These are phyloP conservation scores for Fraxinus angustifolia DNA, from an alignment of 305 asterid species.

Conservation along the genomic window DNA sequence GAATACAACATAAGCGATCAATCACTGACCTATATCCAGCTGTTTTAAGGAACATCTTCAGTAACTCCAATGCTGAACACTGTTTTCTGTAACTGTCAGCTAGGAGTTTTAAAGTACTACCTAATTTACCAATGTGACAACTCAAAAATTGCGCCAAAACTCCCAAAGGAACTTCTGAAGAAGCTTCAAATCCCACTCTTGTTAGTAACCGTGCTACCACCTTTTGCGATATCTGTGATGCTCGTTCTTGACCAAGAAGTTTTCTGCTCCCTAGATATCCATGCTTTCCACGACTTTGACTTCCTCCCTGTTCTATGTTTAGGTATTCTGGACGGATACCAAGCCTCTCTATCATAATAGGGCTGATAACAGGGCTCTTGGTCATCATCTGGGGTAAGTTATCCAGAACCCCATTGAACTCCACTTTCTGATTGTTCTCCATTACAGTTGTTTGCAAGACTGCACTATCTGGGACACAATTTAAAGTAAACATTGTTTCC, in stretches of 20 bases:
- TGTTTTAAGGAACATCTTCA: conserved; percentile 89
- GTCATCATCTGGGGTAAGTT: conserved; percentile 68
- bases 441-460: conserved; percentile 31
- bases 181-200: conserved; percentile 73
- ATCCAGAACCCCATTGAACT: conserved; percentile 80
- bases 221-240: conserved; percentile 65
- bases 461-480: background rate
- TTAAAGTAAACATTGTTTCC: background rate
- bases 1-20: conserved; percentile 19
- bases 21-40: conserved; percentile 69
- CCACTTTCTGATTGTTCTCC: conserved; percentile 49
- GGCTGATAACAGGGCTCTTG: conserved; percentile 64
- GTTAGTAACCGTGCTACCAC: conserved; percentile 64
- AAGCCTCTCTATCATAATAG: conserved; percentile 93
- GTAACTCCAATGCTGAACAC: conserved; percentile 77
- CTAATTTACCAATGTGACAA: conserved; percentile 72
- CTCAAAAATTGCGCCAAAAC: conserved; percentile 72
- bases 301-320: conserved; percentile 69
- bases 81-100: conserved; percentile 85
- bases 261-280: conserved; percentile 57
- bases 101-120: conserved; percentile 71
- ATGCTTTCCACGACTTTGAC: conserved; percentile 58
- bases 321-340: conserved; percentile 96
- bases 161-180: conserved; percentile 66
- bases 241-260: conserved; percentile 72